phyloP scores from a whole-genome alignment of 805 yeast species.

The Candida pseudoglaebosa region DNA sequence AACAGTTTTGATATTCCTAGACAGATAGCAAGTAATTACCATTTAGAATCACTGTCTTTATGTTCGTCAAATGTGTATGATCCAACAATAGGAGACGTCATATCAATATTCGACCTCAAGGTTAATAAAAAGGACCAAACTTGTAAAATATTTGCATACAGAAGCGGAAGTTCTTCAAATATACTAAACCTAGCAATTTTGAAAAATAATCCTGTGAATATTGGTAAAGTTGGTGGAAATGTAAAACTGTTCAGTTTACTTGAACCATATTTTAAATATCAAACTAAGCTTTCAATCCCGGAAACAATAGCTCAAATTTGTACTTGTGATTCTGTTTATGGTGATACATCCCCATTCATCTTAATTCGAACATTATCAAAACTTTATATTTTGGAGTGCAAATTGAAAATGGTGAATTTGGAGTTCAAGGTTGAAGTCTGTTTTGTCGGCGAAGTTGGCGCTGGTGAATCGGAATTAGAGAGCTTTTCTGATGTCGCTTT shows the following conservation, averaged over 20 bases:
- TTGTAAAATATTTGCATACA: constrained; percentile 20
- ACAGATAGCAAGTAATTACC: not conserved
- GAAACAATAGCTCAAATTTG: constrained; percentile 41
- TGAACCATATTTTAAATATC: constrained; percentile 11
- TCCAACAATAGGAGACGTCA: constrained; percentile 28
- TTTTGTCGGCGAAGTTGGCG: constrained; percentile 16
- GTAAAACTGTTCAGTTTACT: constrained; percentile 11
- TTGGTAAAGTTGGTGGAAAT: not conserved
- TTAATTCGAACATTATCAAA: constrained; percentile 36
- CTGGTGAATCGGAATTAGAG: constrained; percentile 21
- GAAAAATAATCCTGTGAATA: constrained; percentile 3
- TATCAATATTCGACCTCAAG: constrained; percentile 17
- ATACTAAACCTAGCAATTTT: constrained; percentile 22
- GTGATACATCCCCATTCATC: constrained; percentile 21
- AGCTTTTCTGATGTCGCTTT: constrained; percentile 45
- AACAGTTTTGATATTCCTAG: not conserved
- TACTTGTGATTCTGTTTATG: constrained; percentile 20
- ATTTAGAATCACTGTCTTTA: constrained; percentile 20
- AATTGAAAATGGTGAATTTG: not conserved
- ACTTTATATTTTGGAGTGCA: constrained; percentile 29
- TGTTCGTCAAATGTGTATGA: constrained; percentile 26
- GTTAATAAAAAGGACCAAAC: constrained; percentile 5
- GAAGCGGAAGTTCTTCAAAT: constrained; percentile 28
- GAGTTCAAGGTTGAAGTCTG: constrained; percentile 7
- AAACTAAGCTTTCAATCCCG: constrained; percentile 20